Evolutionary conservation across 331 rosid species (phyloP), one percentile per base, ranked within the genome.

Genomic region (Quercus phellos): DNA sequence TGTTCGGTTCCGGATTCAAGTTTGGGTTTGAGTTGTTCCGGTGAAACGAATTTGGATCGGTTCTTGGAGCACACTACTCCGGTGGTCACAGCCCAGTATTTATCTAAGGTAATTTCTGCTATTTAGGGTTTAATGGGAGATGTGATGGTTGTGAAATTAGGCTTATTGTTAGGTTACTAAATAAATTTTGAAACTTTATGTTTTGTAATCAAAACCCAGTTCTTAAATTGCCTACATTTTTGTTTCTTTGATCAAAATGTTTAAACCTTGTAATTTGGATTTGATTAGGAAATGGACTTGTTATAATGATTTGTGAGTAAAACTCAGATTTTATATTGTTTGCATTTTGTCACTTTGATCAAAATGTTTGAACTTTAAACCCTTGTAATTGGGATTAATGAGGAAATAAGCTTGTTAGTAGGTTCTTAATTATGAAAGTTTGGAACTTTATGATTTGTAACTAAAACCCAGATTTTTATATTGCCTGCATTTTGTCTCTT

Each of bases 41-140:
- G 91, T 53, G 14, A 21, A 11, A 34, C 71, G 51, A 93, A 93
- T 89, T 90, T 93, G 85, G 97, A 93, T 90, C 93, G 98, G 13
- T 93, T 91, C 24, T 74, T 93, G 82, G 88, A 90, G 81, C 74
- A 63, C 64, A 86, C 90, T 74, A 87, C 96, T 30, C 98, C 98
- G 5, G 32, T 81, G 21, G 96, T 90, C 83, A 79, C 81, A 29
- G 90, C 92, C 30, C 92, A 87, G 64, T 85, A 78, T 80, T 77
- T 83, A 7, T 81, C 94, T 4, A 88, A 88, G 97, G 97, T 93
- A 75, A 43, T 2, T 9, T 3, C 16, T 14, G 7, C 30, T 12
- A 46, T 50, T 11, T 13, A 46, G 77, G 71, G 3, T 9, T 70
- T 46, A 46, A 12, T 46, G 16, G 30, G 34, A 29, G 8, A 29